Evolutionary conservation across 805 yeast species (phyloP), one percentile per base, ranked within the genome.

Genomic region (Torulaspora franciscae): DNA sequence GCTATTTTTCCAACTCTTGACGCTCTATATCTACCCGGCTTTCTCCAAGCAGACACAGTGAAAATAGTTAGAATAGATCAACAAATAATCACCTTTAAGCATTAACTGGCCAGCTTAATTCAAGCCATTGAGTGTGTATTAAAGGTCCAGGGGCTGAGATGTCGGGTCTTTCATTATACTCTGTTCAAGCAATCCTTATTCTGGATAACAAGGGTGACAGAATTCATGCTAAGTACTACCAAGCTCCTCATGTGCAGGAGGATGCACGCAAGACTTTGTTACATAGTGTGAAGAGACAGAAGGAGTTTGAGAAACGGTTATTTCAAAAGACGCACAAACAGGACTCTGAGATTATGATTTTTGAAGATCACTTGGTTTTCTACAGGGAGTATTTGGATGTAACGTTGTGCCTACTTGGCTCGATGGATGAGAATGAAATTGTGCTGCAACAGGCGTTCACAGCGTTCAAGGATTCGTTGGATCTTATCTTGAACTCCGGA

Each of bases 321-420:
- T 83, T 82, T 58, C 64, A 68, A 36, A 93, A 90, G 66, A 82
- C 95, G n/a, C 77, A 77, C 65, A 86, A 88, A 58, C 81, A 81
- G 51, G 80, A 84, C 59, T 78, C 84, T 41, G 98, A 90, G 58
- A 80, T 93, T 44, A 68, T 88, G 49, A 72, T 93, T 36, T 83
- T 80, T 60, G 95, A 89, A 58, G 79, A 79, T 61, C 83, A 82
- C 53, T 72, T 88, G 49, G 81, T 90, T 32, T 83, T 88, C n/a
- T 93, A 89, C 69, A 89, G 86, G 66, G 95, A 89, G 65, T 71
- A 77, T 48, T 75, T 86, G 43, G 98, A 93, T 62, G 75, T 83
- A 34, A 66, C 84, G 22, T 64, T 93, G 44, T 80, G 83, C 55
- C 62, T 90, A 38, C 77, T 88, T 43, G 91, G 91, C 29, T 52